These are phyloP conservation scores for Kalmusia sp. DNA, from an alignment of 2,329 filamentous ascomycete genomes.

Conservation along the genomic window DNA sequence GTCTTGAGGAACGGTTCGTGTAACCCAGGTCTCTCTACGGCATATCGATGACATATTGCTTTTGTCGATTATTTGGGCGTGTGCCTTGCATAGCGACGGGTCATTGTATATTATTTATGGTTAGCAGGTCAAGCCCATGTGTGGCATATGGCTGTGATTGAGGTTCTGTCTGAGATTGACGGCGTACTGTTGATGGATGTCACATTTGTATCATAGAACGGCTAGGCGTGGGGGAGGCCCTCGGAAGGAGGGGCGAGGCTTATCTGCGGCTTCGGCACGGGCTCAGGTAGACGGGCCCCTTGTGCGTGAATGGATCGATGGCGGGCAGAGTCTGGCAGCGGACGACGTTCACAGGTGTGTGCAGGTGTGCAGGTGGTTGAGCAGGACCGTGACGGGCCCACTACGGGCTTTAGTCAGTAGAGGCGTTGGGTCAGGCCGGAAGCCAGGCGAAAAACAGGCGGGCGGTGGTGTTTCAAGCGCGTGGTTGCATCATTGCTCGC, in stretches of 20 bases:
- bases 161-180: not conserved
- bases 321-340: too few species aligned
- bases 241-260: too few species aligned
- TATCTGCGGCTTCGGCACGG: not conserved
- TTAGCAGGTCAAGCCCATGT: not conserved
- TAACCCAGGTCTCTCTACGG: not conserved
- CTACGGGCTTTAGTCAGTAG: not conserved
- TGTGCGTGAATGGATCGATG: too few species aligned
- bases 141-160: not conserved
- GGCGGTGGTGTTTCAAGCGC: conserved; percentile 12
- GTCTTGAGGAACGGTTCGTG: conserved; percentile 20
- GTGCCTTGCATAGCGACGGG: conserved; percentile 2
- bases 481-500: conserved; percentile 25
- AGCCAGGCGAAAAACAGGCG: conserved; percentile 5
- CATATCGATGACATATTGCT: not conserved
- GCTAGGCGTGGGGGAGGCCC: not conserved
- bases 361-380: too few species aligned
- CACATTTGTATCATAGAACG: not conserved
- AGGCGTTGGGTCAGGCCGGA: not conserved
- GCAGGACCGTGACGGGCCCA: too few species aligned
- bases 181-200: not conserved
- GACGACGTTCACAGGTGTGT: too few species aligned
- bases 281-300: not conserved
- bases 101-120: not conserved
- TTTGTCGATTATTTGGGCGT: not conserved